These are phyloP conservation scores for Rhodotorula sphaerocarpa DNA, from an alignment of 768 basidiomycete species.

Conservation along the genomic window DNA sequence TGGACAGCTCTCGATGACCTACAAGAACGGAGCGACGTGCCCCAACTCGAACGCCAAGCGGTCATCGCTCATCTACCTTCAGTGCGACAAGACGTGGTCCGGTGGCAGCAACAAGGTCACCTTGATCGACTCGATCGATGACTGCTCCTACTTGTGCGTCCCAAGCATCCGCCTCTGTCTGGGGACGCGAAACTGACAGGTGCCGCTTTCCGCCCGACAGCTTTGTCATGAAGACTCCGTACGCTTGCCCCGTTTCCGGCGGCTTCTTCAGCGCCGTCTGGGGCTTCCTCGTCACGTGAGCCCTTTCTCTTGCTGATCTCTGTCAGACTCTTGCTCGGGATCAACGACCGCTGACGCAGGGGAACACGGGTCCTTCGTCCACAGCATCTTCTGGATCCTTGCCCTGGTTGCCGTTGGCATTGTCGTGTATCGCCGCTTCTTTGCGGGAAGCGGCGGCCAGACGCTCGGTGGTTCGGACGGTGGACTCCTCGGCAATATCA, in stretches of 20 bases:
- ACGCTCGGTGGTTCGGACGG: neutral
- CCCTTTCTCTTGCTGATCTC: neutral
- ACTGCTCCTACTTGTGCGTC: slow-evolving; percentile 25
- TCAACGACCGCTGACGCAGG: neutral
- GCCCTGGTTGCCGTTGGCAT: slow-evolving; percentile 3
- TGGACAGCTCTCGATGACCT: slow-evolving; percentile 21
- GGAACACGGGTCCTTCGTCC: no score
- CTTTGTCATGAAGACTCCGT: slow-evolving; percentile 28
- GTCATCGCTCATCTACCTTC: slow-evolving; percentile 21
- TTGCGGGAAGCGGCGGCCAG: slow-evolving; percentile 1
- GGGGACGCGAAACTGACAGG: neutral
- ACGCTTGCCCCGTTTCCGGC: slow-evolving; percentile 9
- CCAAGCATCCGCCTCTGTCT: neutral
- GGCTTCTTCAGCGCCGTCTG: slow-evolving; percentile 24
- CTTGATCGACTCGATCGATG: slow-evolving; percentile 29
- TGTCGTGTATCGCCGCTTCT: slow-evolving; percentile 21
- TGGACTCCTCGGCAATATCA: slow-evolving; percentile 10
- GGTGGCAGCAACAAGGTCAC: slow-evolving; percentile 6
- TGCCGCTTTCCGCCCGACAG: neutral
- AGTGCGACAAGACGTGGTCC: slow-evolving; percentile 26
- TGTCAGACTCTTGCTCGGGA: neutral
- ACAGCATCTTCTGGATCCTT: slow-evolving; percentile 19
- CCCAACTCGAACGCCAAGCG: slow-evolving; percentile 24
- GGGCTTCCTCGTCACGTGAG: slow-evolving; percentile 12
- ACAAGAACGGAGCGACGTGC: slow-evolving; percentile 22